Base-by-base conservation (phyloP, 176 grass and related monocot species). In the Luzula sylvatica region DNA sequence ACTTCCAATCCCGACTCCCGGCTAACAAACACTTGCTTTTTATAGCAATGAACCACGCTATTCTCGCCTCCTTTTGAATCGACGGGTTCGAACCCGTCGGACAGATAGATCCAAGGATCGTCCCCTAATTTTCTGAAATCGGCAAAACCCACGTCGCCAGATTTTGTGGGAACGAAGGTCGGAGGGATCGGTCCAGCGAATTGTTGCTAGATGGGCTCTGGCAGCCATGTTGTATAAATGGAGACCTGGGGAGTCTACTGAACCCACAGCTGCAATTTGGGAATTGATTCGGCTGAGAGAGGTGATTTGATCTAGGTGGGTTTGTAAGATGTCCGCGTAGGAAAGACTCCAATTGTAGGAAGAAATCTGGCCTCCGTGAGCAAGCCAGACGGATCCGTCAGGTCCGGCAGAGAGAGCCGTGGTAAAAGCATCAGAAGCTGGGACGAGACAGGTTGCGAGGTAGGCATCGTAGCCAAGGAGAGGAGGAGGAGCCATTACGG, bases 71-170 rank as follows among this genome's bases (percentile, higher is more conserved):
- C 84, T 57, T 64, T 80, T 5, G 56, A 79, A n/a, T 65, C 78
- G 38, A 75, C 75, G 1, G 53, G 42, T 26, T 71, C 72, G 14
- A 71, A 71, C 8, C 67, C 21, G 52, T 50, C 65, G 0, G 65
- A 74, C 50, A 89, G 76, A 64, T 96, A 96, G 30, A 82, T 46
- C 90, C 90, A 96, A 42, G 81, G 84, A 50, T 96, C 84, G 7
- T 76, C 58, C 44, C 78, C 55, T 12, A 96, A 84, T 58, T 7
- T 62, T 52, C 90, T 85, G 65, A 96, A 65, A 64, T 96, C 90
- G 3, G 84, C 84, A 23, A 73, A 57, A 15, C 71, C 84, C 32
- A 96, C 65, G 54, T 96, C 90, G 23, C 84, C 90, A 11, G 84
- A 89, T 20, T 73, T 88, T 96, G 55, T 60, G 58, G 3, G 82